Evolutionary conservation across 441 rosid genomes (phyloP).

Genomic region (Gossypium schwendimanii): DNA sequence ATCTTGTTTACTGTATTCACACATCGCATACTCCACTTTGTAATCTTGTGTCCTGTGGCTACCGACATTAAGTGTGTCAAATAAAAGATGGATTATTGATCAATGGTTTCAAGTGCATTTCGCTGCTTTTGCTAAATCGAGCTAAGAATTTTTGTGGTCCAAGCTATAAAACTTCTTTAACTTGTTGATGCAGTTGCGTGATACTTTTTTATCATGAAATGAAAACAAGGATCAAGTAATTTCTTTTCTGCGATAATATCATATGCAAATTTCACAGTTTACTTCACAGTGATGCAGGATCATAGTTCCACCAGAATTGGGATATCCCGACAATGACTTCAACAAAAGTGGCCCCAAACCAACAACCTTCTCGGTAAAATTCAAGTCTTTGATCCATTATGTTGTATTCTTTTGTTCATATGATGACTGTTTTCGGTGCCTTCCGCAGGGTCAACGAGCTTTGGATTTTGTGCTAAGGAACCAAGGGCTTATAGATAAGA

Average conservation of each 20-base stretch:
- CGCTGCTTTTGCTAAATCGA: neutral
- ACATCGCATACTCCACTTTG: neutral
- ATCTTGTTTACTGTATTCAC: neutral
- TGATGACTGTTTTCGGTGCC: slow-evolving; percentile 1
- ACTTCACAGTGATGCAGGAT: slow-evolving; percentile 47
- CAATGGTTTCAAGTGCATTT: slow-evolving; percentile 2
- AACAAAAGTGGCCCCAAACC: slow-evolving; percentile 78
- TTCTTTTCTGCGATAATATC: neutral
- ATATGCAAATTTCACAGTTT: neutral
- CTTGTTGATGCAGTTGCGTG: neutral
- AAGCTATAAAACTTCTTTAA: neutral
- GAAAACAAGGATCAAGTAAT: neutral
- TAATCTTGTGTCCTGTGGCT: neutral
- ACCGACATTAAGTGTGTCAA: neutral
- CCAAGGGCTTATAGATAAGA: slow-evolving; percentile 93
- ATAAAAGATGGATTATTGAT: neutral
- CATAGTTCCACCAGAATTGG: slow-evolving; percentile 87
- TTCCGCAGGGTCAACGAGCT: slow-evolving; percentile 82
- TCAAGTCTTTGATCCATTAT: slow-evolving; percentile 7
- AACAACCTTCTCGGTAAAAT: slow-evolving; percentile 72
- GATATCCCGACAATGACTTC: slow-evolving; percentile 83
- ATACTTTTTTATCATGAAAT: neutral
- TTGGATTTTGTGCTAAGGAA: slow-evolving; percentile 87
- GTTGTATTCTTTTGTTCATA: neutral
- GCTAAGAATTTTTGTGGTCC: neutral